Base-by-base conservation (phyloP, 208 protist species). In the Acanthamoeba castellanii region DNA sequence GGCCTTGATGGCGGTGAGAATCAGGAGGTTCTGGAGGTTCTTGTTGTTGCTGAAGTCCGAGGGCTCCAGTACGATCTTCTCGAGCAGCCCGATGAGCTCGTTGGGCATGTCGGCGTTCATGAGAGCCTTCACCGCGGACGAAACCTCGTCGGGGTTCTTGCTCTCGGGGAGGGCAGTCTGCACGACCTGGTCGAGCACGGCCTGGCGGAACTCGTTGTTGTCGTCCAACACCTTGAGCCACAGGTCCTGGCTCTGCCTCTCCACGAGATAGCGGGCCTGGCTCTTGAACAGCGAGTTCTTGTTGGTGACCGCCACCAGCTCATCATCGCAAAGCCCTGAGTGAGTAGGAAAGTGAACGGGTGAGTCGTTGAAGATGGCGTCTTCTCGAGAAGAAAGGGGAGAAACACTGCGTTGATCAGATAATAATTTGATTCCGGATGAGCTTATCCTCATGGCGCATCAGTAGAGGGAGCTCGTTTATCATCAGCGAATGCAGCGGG, bases 21-120 rank as follows among this genome's bases (percentile, higher is more conserved):
- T 99, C 42, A 99, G 98, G 59, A 99, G 98, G 96, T 99, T 99
- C 97, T 99, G 99, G 13, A 99, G 98, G 96, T 99, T 99, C 76
- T 98, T 97, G 98, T 99, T 99, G 68, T 98, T 98, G 88, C 97
- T 98, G 98, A 99, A 99, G 93, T 99, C 96, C 22, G 66, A 92
- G 95, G 97, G 97, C 92, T 99, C 99, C 32, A 99, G 94, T 30
- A 99, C 99, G 97, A 99, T 99, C 97, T 99, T 99, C 96, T 99
- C 99, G 3, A 99, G 97, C 45, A 99, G 98, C 95, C 99, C 99
- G 87, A 99, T 99, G 34, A 99, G 98, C 96, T 99, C 99, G 81
- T 99, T 99, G 68, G 99, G 99, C 50, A 99, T 96, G 85, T 99
- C 98, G 59, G 99, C 99, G 93, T 98, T 98, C 98, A 99, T 99